A percentile compares a stretch with the other conserved stretches of the same genome.
Evolutionary conservation across 2,329 filamentous ascomycete species (phyloP).

Genomic region (Fusarium praegraminearum): DNA sequence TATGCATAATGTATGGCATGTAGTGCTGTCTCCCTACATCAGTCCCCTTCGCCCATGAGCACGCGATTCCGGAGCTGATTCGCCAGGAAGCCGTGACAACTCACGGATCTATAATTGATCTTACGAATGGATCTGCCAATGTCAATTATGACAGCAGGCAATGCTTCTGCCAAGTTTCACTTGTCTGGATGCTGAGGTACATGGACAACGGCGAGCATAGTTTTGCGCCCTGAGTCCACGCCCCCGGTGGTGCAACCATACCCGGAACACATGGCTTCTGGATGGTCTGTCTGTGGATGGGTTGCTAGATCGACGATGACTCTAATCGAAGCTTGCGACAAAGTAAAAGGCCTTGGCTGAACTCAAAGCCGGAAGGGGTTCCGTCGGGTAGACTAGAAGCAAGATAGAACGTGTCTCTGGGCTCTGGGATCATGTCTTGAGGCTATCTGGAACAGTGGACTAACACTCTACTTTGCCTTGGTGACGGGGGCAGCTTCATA

Average conservation of each 20-base stretch:
- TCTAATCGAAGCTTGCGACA: slow-evolving; percentile 28
- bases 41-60: slow-evolving; percentile 39
- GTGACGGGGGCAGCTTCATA: not conserved
- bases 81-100: slow-evolving; percentile 15
- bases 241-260: slow-evolving; percentile 25
- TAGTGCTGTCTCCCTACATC: slow-evolving; percentile 10
- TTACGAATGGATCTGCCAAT: not conserved
- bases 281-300: slow-evolving; percentile 38
- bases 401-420: slow-evolving; percentile 9
- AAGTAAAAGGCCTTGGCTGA: slow-evolving; percentile 19
- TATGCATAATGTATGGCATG: slow-evolving; percentile 30
- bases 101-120: slow-evolving; percentile 17
- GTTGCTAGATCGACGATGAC: slow-evolving; percentile 20
- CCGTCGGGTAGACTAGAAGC: slow-evolving; percentile 28
- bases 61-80: slow-evolving; percentile 36
- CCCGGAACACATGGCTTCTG: slow-evolving; percentile 42
- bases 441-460: slow-evolving; percentile 4
- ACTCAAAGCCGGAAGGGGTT: slow-evolving; percentile 20
- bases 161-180: not conserved
- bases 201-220: slow-evolving; percentile 3
- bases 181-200: slow-evolving; percentile 14
- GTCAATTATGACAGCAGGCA: not conserved
- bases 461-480: not conserved
- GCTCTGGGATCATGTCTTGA: slow-evolving; percentile 8
- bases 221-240: slow-evolving; percentile 23